Conservation (phyloP, 345 rosid genomes). For the Iberis pinnata region DNA sequence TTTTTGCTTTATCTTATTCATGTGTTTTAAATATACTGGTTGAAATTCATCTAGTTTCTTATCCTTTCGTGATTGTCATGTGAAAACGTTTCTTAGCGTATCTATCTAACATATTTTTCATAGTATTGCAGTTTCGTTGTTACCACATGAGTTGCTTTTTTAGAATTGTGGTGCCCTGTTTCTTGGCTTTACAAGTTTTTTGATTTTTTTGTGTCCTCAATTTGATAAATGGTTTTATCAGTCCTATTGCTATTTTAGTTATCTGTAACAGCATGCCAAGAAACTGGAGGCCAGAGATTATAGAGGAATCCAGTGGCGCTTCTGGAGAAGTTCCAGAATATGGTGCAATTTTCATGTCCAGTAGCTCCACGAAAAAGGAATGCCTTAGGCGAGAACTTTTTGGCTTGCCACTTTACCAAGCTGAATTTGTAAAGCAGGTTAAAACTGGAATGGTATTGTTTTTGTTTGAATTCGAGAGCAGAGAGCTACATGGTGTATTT, state of each 20-base stretch:
- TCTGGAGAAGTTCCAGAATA: constrained; percentile 39
- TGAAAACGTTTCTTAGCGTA: not conserved
- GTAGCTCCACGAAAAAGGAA: constrained; percentile 37
- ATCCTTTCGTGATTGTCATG: not conserved
- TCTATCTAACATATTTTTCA: not conserved
- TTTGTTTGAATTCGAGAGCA: constrained; percentile 55
- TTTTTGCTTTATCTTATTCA: too few relatives aligned
- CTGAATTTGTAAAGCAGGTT: constrained; percentile 45
- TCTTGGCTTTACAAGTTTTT: too few relatives aligned
- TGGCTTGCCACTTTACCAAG: constrained; percentile 47
- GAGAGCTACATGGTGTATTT: constrained; percentile 64
- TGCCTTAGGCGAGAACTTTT: constrained; percentile 42
- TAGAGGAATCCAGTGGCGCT: constrained; percentile 13
- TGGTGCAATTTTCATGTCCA: constrained; percentile 79
- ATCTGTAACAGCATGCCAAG: constrained; percentile 30
- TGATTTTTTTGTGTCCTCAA: too few relatives aligned
- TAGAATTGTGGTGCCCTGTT: not conserved
- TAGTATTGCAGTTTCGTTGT: too few relatives aligned
- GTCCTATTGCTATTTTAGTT: constrained; percentile 24
- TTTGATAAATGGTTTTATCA: too few relatives aligned
- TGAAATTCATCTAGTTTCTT: not conserved
- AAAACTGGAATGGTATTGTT: constrained; percentile 70
- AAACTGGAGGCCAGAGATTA: constrained; percentile 25
- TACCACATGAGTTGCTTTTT: not conserved
- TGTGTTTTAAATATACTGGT: not conserved